Evolutionary conservation across 2,329 filamentous ascomycete genomes (phyloP).

Genomic region (Curvularia sp.): DNA sequence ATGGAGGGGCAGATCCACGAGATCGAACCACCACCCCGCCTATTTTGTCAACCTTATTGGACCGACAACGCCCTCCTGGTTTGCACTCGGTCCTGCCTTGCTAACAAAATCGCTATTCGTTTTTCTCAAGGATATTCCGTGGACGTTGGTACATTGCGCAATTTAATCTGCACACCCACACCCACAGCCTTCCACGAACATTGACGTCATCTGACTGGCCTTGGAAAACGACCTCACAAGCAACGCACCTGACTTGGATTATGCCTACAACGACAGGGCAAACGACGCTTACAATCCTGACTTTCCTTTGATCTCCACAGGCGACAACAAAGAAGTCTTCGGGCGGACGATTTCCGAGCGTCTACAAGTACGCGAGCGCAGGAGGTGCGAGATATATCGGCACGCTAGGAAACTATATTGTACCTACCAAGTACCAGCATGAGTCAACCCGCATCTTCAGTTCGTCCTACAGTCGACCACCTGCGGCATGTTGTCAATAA

Average conservation of each 20-base stretch:
- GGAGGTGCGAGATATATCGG: background rate
- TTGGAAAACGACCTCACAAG: slow-evolving; percentile 14
- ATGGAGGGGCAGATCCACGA: slow-evolving; percentile 12
- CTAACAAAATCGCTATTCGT: background rate
- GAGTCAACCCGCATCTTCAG: slow-evolving; percentile 23
- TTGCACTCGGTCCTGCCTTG: background rate
- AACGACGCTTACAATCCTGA: background rate
- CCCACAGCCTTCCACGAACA: slow-evolving; percentile 5
- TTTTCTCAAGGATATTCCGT: background rate
- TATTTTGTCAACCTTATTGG: slow-evolving; percentile 6
- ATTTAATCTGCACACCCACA: background rate
- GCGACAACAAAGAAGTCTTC: background rate
- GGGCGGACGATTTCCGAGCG: background rate
- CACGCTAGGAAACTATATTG: background rate
- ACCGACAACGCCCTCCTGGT: background rate
- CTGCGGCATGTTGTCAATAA: slow-evolving; percentile 44
- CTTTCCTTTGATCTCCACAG: background rate
- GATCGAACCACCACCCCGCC: slow-evolving; percentile 20
- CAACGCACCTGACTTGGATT: slow-evolving; percentile 11
- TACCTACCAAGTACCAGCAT: slow-evolving; percentile 18
- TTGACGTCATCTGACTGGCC: slow-evolving; percentile 16
- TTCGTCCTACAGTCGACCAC: slow-evolving; percentile 40
- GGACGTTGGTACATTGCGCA: background rate
- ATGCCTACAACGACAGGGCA: slow-evolving; percentile 8
- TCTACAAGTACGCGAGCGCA: background rate